Base-by-base conservation (phyloP, 345 rosid genomes). In the Sonneratia caseolaris region DNA sequence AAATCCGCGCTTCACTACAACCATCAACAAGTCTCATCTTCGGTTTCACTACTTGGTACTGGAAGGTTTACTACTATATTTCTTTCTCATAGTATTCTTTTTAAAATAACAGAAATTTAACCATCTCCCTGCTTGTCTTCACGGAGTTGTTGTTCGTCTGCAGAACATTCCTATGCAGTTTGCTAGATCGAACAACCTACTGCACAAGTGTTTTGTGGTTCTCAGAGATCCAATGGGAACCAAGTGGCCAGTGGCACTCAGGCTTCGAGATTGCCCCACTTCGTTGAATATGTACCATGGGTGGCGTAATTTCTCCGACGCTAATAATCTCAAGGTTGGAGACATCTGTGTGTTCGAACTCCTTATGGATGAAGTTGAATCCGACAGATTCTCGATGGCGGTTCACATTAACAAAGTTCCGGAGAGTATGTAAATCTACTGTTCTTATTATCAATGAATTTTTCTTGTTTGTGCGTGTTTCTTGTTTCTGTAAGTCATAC, bases 301-400 rank as follows among this genome's bases (percentile, higher is more conserved):
- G 11, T 53, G 22, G 43, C 8, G 0, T 0, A 19, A 56, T 36
- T 70, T 70, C 35, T 2, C 15, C 27, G 3, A 13, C 18, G 8
- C 3, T 42, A 51, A 70, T 10, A 22, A 19, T 42, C 64, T 70
- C 45, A 2, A 70, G 64, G 43, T 49, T 16, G 72, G 72, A 3
- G 72, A 70, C 64, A 70, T 61, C 3, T 53, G 71, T 19, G 4
- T 27, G 6, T 35, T 70, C 45, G 47, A 37, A 57, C 72, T 70
- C 1, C 64, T n/a, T 42, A 12, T 8, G 59, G 22, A 16, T 22
- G 6, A 21, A 3, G 22, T 12, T 3, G 59, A 55, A 55, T 55
- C 59, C 22, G 59, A 18, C 18, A 18, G 18, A 1, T 18, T 55
- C 2, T 18, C 18, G 21, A 55, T 55, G 22, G 21, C n/a, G 3